Conservation (phyloP, 345 rosid species). For the Acer yangbiense region DNA sequence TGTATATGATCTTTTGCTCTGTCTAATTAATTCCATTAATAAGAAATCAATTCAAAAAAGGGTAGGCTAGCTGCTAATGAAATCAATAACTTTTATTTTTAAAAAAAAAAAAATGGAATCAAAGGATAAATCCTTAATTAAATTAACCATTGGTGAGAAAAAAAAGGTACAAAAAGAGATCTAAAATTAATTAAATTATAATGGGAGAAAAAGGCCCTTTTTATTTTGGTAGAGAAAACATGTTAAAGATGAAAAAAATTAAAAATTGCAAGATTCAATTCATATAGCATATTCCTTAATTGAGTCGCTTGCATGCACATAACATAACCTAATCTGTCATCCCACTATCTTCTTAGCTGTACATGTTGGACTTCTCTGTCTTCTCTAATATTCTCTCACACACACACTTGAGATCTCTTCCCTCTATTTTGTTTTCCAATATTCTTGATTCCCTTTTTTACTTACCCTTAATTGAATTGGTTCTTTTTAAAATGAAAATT, state of each 20-base stretch:
- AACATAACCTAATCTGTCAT: not conserved
- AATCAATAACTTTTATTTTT: not conserved
- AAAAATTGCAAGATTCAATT: not conserved
- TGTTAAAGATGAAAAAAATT: no score
- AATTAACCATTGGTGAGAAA: not conserved
- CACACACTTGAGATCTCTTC: not conserved
- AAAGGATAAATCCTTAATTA: not conserved
- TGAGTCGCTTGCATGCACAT: not conserved
- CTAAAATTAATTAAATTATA: not conserved
- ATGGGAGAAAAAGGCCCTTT: not conserved
- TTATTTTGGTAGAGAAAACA: not conserved
- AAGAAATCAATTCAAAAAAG: not conserved
- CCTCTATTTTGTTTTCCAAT: not conserved
- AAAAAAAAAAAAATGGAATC: not conserved
- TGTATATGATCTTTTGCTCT: not conserved
- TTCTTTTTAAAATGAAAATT: not conserved
- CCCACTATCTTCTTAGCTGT: conserved; percentile 17
- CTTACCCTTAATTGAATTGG: not conserved
- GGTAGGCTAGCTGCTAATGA: not conserved
- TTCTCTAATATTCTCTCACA: not conserved
- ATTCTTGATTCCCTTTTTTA: not conserved
- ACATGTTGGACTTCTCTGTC: conserved; percentile 1
- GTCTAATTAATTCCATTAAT: not conserved
- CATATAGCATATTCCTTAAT: not conserved
- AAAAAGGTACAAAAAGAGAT: not conserved